Base-by-base conservation (phyloP, 2,329 filamentous ascomycete species). In the Blastomyces percursus region DNA sequence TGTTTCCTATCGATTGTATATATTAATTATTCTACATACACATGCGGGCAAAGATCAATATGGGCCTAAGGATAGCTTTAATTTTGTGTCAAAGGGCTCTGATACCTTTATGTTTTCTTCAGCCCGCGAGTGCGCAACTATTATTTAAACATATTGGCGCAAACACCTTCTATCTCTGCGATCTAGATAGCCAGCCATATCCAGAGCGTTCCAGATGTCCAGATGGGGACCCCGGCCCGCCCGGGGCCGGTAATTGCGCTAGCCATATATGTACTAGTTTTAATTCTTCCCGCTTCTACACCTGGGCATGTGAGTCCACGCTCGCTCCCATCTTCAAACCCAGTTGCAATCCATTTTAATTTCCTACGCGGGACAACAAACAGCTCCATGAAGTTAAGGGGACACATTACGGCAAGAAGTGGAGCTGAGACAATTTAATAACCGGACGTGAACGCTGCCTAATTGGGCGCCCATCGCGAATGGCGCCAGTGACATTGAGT, bases 401-500 rank as follows among this genome's bases (percentile, higher is more conserved):
- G 11, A 5, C 30, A 54, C 19, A 9, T 30, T 35, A 54, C 30
- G 30, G 3, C 30, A 27, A n/a, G 51, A 54, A 54, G 16, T 16
- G 30, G 27, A 7, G 27, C 27, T 54, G 30, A 54, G 51, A 35
- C 11, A n/a, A 16, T 30, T 12, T n/a, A 54, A 4, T n/a, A n/a
- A 19, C 24, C 14, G n/a, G 24, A 21, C 11, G 35, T 50, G 42
- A 32, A 58, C 11, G 21, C 21, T 44, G 42, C 12, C 35, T 35
- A n/a, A 24, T 16, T 56, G 30, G 51, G 14, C n/a, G 32, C 24
- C 30, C 54, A 4, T 21, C 9, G 42, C 56, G 38, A 35, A 76
- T 76, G 74, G 74, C 73, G 24, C 73, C 73, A 35, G 67, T 73
- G 56, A 70, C 70, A 12, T 64, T 75, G 57, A 72, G 67, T 62